Base-by-base conservation (phyloP, 108 stramenopile genomes). In the Stephanodiscus triporus region DNA sequence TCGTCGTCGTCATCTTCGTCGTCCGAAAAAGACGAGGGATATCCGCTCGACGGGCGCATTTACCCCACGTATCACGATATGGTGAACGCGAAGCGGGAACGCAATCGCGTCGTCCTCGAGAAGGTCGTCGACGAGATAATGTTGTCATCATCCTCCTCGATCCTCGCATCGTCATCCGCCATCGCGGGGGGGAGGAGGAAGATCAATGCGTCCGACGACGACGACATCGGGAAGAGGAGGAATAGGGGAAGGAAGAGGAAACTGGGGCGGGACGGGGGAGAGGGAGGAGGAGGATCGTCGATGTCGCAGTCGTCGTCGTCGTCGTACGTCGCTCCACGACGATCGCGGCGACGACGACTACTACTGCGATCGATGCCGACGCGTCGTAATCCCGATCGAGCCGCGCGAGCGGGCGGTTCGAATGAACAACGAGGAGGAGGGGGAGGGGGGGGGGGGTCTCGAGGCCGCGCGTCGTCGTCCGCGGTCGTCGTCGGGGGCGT, bases 51-150 rank as follows among this genome's bases (percentile, higher is more conserved):
- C 47, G 73, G 73, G 11, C 51, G 29, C 2, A 2, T 47, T 1
- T 75, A 66, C 27, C 65, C 42, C 0, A 75, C 56, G 30, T 75
- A 75, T 30, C 36, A 66, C 17, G 73, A 65, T 45, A 75, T 75
- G 73, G 73, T 75, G 27, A 17, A 38, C 2, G 73, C 73, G 8
- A 75, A 75, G 47, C 64, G 73, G 14, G 40, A 65, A 19, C 20
- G 73, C 32, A 75, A 66, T 62, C 56, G 50, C 22, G 2, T 6
- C 1, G 43, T 32, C 9, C 29, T 75, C 11, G 65, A 66, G 22
- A 36, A 76, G 47, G 62, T 22, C 17, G 11, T 63, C 10, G 38
- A 23, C 2, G 75, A 68, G 27, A 59, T 76, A 19, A n/a, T n/a
- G n/a, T n/a, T n/a, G n/a, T n/a, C n/a, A n/a, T n/a, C n/a, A n/a